These are phyloP conservation scores for Lepidium africanum DNA, from an alignment of 345 rosid species.

Conservation along the genomic window DNA sequence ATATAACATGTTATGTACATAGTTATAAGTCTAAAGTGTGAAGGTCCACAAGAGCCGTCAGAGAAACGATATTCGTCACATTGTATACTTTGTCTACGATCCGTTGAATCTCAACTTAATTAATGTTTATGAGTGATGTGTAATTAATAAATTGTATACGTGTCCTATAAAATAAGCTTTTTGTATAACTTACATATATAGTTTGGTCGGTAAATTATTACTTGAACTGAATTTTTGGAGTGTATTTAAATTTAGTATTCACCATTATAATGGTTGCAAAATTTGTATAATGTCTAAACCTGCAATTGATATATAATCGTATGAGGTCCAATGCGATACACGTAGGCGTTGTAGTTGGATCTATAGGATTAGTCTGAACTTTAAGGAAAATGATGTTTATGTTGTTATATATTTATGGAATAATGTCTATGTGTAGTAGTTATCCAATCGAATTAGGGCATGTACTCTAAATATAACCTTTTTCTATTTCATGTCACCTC, in stretches of 20 bases:
- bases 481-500: not conserved
- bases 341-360: not conserved
- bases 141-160: not conserved
- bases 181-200: not conserved
- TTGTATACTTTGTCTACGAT: conserved; percentile 8
- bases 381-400: conserved; percentile 10
- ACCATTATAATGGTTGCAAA: not conserved
- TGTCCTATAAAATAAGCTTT: not conserved
- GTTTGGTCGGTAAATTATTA: conserved; percentile 17
- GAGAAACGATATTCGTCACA: conserved; percentile 16
- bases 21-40: not conserved
- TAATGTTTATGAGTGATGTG: not conserved
- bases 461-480: not conserved
- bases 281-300: not conserved
- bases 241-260: not conserved
- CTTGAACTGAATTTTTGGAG: not conserved
- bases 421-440: conserved; percentile 5
- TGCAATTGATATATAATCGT: not conserved
- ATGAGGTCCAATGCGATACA: conserved; percentile 2
- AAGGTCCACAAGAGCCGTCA: conserved; percentile 29
- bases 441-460: conserved; percentile 19
- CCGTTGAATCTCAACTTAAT: conserved; percentile 19
- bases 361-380: not conserved
- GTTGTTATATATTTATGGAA: not conserved
- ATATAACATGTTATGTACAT: not conserved